phyloP scores from a whole-genome alignment of 192 early-diverging fungal genomes.

The Backusella parvicylindrica region DNA sequence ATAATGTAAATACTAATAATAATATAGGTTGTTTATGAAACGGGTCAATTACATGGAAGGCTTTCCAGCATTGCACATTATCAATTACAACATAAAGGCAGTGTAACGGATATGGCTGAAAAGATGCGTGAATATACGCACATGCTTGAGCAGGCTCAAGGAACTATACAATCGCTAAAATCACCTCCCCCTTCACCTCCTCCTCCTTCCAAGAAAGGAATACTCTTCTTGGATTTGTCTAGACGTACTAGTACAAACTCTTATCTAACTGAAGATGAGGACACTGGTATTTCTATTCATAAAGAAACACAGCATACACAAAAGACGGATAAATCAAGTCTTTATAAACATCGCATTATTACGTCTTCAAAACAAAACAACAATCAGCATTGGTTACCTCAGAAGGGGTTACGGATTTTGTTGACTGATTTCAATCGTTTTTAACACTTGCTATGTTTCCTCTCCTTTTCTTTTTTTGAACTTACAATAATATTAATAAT shows the following conservation, averaged over 20 bases:
- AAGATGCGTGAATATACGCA: constrained; percentile 29
- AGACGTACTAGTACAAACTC: neutral
- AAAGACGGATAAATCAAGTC: neutral
- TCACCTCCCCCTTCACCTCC: neutral
- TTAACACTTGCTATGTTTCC: neutral
- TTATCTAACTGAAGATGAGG: neutral
- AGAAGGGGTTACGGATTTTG: constrained; percentile 13
- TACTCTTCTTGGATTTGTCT: neutral
- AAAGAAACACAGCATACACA: neutral
- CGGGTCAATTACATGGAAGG: constrained; percentile 13
- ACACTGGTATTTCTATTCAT: neutral
- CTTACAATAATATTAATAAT: no score
- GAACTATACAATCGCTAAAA: constrained; percentile 19
- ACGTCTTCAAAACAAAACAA: neutral
- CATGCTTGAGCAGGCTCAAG: constrained; percentile 33
- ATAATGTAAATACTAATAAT: neutral
- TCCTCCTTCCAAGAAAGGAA: neutral
- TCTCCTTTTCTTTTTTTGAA: neutral
- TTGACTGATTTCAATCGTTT: constrained; percentile 1
- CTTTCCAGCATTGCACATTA: constrained; percentile 21
- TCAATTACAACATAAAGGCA: constrained; percentile 24
- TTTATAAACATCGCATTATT: constrained; percentile 13
- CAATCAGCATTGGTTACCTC: constrained; percentile 8
- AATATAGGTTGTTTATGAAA: constrained; percentile 19
- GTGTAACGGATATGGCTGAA: constrained; percentile 16